phyloP scores from a whole-genome alignment of 2,329 filamentous ascomycete species.

The Neopestalotiopsis clavispora region DNA sequence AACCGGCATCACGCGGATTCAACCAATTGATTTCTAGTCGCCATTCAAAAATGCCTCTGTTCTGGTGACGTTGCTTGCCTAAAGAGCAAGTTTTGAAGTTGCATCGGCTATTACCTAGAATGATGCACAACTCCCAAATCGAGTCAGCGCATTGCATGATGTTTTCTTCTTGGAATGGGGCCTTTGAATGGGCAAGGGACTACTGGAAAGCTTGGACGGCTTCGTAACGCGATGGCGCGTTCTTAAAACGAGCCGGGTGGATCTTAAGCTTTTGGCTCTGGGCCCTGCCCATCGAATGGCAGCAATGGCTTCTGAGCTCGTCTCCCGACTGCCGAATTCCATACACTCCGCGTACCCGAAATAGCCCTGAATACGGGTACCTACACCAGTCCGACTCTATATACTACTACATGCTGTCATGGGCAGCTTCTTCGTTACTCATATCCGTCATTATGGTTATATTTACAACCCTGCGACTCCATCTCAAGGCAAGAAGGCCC shows the following conservation, averaged over 20 bases:
- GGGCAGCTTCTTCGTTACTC: background rate
- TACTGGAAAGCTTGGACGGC: background rate
- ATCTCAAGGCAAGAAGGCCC: background rate
- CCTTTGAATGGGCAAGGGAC: background rate
- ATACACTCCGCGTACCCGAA: background rate
- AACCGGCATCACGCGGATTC: background rate
- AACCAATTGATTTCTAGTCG: background rate
- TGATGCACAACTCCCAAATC: background rate
- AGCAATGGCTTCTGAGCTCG: background rate
- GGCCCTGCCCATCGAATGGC: too few species aligned
- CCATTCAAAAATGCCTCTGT: background rate
- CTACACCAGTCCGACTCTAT: background rate
- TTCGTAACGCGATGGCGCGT: slow-evolving; percentile 13
- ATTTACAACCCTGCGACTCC: background rate
- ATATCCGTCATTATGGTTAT: background rate
- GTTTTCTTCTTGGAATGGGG: background rate
- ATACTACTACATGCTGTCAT: background rate
- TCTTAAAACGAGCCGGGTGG: slow-evolving; percentile 8
- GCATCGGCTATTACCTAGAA: background rate
- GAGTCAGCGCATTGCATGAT: background rate
- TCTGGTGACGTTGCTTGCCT: background rate
- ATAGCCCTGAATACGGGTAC: slow-evolving; percentile 2
- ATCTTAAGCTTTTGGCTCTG: slow-evolving; percentile 4
- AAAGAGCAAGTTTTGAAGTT: background rate
- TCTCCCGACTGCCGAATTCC: background rate